These are phyloP conservation scores for Thelonectria olida DNA, from an alignment of 2,329 filamentous ascomycete species.

Conservation along the genomic window DNA sequence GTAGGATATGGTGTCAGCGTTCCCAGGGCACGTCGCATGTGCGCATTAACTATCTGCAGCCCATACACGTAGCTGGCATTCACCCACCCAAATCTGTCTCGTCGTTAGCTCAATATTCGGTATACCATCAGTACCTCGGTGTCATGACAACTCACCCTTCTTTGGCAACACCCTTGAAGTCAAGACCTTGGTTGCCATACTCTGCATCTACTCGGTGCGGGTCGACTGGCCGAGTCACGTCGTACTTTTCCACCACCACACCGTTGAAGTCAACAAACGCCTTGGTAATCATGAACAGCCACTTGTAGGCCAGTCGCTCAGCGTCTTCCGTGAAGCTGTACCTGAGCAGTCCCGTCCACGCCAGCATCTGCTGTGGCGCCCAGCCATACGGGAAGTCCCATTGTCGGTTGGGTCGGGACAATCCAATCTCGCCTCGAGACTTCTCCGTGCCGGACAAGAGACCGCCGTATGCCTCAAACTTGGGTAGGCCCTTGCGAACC, in stretches of 20 bases:
- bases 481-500: slow-evolving; percentile 82
- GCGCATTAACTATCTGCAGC: slow-evolving; percentile 85
- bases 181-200: slow-evolving; percentile 94
- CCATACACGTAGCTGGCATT: slow-evolving; percentile 98
- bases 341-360: slow-evolving; percentile 90
- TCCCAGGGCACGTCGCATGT: slow-evolving; percentile 89
- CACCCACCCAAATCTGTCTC: slow-evolving; percentile 90
- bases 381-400: slow-evolving; percentile 99
- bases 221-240: slow-evolving; percentile 89
- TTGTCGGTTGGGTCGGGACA: slow-evolving; percentile 91
- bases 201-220: slow-evolving; percentile 96
- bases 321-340: slow-evolving; percentile 94
- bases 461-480: slow-evolving; percentile 88
- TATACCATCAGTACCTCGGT: neutral
- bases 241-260: slow-evolving; percentile 98
- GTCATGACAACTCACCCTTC: slow-evolving; percentile 74
- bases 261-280: slow-evolving; percentile 99
- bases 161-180: slow-evolving; percentile 94
- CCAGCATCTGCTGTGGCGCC: slow-evolving; percentile 98
- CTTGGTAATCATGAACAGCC: slow-evolving; percentile 98
- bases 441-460: slow-evolving; percentile 89
- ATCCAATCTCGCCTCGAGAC: slow-evolving; percentile 80
- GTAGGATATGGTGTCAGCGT: slow-evolving; percentile 88
- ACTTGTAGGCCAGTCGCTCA: slow-evolving; percentile 91
- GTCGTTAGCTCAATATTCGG: slow-evolving; percentile 39